Evolutionary conservation across 73 alveolate genomes (phyloP), one percentile per base, ranked within the genome.

Genomic region (Tetrahymena thermophila): DNA sequence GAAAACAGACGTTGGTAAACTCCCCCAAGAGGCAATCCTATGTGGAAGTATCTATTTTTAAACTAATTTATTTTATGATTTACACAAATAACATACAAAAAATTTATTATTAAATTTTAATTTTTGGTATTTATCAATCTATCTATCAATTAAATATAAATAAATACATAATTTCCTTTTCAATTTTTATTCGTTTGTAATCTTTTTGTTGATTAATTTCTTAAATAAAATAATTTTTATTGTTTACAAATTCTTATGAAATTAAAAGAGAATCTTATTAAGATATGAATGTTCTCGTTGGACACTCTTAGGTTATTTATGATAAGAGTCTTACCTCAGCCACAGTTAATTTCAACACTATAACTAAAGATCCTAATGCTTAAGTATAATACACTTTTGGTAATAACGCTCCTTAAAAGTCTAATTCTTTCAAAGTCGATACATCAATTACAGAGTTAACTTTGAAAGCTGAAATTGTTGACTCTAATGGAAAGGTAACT

Each of bases 1-100:
- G 97, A 96, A 34, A 37, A 98, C 17, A 96, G 99, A 94, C 96
- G 96, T 37, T 98, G 98, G 97, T 98, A 98, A 97, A 98, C 99
- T 93, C 99, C 98, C n/a, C 99, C 98, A 50, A 96, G 96, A 85
- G 99, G 98, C 43, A 99, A 96, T 84, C 55, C 96, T 84, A 58
- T 97, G 56, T 98, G 97, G 96, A 96, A 96, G 94, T 94, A 95
- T 35, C 37, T 14, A 35, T 31, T 31, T 35, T 85, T 42, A 85
- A 50, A 21, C n/a, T 28, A 10, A 23, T 71, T 71, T 50, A 19
- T 19, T 19, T 43, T 50, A 50, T 19, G 1, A 50, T 19, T 50
- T 50, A 50, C 83, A 21, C 10, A 19, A 19, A 0, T 50, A 19
- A 19, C 83, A 1, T 14, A 50, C 31, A 50, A 15, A 15, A 7